phyloP scores from a whole-genome alignment of 1,284 basidiomycete genomes.

The Coniferiporia sulphurascens region DNA sequence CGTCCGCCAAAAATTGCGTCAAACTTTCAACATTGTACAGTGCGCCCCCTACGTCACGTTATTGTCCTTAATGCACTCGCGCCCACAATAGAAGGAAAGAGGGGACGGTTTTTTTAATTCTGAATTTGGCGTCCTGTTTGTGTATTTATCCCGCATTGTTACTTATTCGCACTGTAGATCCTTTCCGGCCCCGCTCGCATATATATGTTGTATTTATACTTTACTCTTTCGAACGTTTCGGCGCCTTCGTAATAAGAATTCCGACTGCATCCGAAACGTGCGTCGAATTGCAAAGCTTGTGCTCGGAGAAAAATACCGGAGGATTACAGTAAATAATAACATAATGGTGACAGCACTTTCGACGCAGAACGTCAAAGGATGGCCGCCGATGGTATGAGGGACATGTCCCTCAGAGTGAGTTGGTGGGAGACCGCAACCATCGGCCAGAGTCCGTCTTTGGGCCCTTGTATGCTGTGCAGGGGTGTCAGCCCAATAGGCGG shows the following conservation, averaged over 20 bases:
- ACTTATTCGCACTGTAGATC: slow-evolving; percentile 1
- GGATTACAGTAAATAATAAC: background rate
- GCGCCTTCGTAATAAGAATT: background rate
- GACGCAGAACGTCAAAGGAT: no score
- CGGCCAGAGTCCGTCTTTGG: slow-evolving; percentile 3
- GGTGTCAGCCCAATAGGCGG: background rate
- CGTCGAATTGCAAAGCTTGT: background rate
- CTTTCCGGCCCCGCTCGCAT: background rate
- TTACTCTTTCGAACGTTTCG: background rate
- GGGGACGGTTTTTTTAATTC: background rate
- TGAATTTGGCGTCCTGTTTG: background rate
- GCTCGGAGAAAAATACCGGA: background rate
- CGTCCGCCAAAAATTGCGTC: background rate
- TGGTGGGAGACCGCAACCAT: slow-evolving; percentile 17
- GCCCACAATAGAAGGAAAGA: background rate
- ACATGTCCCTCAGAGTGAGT: slow-evolving; percentile 15
- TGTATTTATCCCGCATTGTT: background rate
- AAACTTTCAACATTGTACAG: background rate
- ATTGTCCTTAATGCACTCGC: background rate
- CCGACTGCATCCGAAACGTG: no score
- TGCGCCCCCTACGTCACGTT: background rate
- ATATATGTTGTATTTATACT: slow-evolving; percentile 7
- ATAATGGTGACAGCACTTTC: no score
- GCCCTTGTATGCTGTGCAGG: background rate
- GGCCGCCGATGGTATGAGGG: background rate